phyloP scores from a whole-genome alignment of 2,329 filamentous ascomycete species.

The Acarospora socialis region DNA sequence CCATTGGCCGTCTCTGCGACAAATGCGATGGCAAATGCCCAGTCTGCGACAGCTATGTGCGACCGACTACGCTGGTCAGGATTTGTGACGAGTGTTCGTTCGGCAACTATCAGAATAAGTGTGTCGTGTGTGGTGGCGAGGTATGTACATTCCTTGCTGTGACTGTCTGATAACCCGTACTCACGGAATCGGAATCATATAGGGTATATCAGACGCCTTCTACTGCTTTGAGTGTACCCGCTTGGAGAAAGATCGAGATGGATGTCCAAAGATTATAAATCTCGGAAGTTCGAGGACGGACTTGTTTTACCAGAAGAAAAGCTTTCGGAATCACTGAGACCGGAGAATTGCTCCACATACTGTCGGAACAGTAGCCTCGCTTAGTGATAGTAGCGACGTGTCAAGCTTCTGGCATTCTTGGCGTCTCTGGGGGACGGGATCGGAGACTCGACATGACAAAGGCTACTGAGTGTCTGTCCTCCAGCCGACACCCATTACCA shows the following conservation, averaged over 20 bases:
- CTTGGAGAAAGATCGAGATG: slow-evolving; percentile 90
- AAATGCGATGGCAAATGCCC: slow-evolving; percentile 99
- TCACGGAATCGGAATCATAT: too few relatives aligned
- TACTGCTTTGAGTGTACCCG: slow-evolving; percentile 99
- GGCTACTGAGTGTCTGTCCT: too few relatives aligned
- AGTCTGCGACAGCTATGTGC: slow-evolving; percentile 97
- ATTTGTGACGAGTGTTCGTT: slow-evolving; percentile 99
- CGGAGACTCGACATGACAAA: too few relatives aligned
- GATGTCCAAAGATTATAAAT: slow-evolving; percentile 99
- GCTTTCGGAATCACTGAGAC: slow-evolving; percentile 50
- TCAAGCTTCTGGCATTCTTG: too few relatives aligned
- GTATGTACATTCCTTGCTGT: slow-evolving; percentile 14
- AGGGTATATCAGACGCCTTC: slow-evolving; percentile 90
- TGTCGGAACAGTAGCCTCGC: too few relatives aligned
- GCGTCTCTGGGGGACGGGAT: too few relatives aligned
- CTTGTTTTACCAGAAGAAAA: slow-evolving; percentile 65
- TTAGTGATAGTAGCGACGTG: too few relatives aligned
- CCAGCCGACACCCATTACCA: too few relatives aligned
- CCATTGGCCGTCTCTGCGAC: slow-evolving; percentile 96
- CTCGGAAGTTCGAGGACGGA: slow-evolving; percentile 90
- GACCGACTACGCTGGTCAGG: slow-evolving; percentile 87
- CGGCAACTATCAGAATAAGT: slow-evolving; percentile 99
- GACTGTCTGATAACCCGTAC: too few relatives aligned
- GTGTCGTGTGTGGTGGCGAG: slow-evolving; percentile 94
- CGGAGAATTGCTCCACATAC: too few relatives aligned